Base-by-base conservation (phyloP, 768 basidiomycete species). In the Porpolomopsis calyptriformis region DNA sequence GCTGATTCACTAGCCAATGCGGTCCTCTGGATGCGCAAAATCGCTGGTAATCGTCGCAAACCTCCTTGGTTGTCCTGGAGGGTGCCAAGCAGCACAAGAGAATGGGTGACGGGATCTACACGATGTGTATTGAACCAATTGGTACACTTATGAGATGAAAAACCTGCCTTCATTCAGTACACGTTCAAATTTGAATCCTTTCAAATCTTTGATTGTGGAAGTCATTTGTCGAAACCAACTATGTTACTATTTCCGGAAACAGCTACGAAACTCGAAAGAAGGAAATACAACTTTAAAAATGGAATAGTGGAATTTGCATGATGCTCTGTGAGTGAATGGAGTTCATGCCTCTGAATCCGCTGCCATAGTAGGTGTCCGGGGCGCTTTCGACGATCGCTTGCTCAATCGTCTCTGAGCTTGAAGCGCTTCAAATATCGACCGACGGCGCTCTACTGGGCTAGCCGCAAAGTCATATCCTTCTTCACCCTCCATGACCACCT, bases 21-120 rank as follows among this genome's bases (percentile, higher is more conserved):
- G 0, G 82, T 82, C 58, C 81, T 88, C 59, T 90, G 85, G 31
- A 93, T 65, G 29, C 81, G 76, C n/a, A 92, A 56, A 50, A 93
- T 80, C 2, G 84, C 78, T 25, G 68, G 67, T 2, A 69, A 60
- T n/a, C 64, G 59, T 1, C 48, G 44, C 4, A 57, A 29, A 9
- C 40, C 23, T 34, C 38, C 49, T 40, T 43, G 47, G 0, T 60
- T 48, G n/a, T 52, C 45, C 20, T 67, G 76, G 10, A 86, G 67
- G 1, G 68, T 75, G 3, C 92, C 90, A 2, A 93, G 74, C 6
- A 91, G 64, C 35, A 72, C 77, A 26, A 87, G 49, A 2, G 71
- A 72, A 49, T 79, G 80, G 1, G 76, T 74, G 7, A 74, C 55
- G 0, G 82, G 68, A 60, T 85, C 85, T 79, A 44, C 4, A 12